Evolutionary conservation across 371 early-diverging fungal genomes (phyloP), one percentile per base, ranked within the genome.

Genomic region (Mortierella sp.): DNA sequence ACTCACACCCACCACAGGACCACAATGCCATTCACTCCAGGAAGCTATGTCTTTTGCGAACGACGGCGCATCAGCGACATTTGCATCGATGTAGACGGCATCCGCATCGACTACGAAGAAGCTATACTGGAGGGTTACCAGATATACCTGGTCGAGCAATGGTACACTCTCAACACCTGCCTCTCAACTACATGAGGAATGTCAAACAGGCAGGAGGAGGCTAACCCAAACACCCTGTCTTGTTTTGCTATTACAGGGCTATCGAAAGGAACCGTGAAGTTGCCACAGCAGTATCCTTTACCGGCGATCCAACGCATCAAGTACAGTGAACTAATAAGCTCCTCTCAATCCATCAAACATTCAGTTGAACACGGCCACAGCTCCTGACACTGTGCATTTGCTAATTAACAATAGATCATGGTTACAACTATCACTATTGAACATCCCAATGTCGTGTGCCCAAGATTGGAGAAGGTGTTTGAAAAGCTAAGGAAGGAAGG

Each of bases 81-180:
- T 28, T 92, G 92, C 50, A 78, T 83, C 21, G 87, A 87, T 11
- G 89, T 90, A 3, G 77, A 79, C 37, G 91, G 90, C 44, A 85
- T 93, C 43, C 89, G 87, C 74, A 88, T 92, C 59, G 79, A 92
- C 31, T 76, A 87, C 43, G 88, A 88, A 72, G 88, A 91, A 59
- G 84, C 81, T 16, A 82, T 83, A 40, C 78, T 93, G 13, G 87
- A 88, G 44, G 94, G 94, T 19, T 94, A 93, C 76, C 93, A 93
- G 75, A 88, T 93, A 69, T 93, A 93, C 81, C 89, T 94, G 72
- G 93, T 94, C 19, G 94, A 94, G 72, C 94, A 94, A 91, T 94
- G 94, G 92, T 91, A 90, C 53, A 16, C 44, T 9, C 28, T 21
- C 13, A 34, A 14, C 43, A 37, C 59, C 40, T 24, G n/a, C 46